phyloP scores from a whole-genome alignment of 352 stramenopile genomes.

The Globisporangium apiculatum region DNA sequence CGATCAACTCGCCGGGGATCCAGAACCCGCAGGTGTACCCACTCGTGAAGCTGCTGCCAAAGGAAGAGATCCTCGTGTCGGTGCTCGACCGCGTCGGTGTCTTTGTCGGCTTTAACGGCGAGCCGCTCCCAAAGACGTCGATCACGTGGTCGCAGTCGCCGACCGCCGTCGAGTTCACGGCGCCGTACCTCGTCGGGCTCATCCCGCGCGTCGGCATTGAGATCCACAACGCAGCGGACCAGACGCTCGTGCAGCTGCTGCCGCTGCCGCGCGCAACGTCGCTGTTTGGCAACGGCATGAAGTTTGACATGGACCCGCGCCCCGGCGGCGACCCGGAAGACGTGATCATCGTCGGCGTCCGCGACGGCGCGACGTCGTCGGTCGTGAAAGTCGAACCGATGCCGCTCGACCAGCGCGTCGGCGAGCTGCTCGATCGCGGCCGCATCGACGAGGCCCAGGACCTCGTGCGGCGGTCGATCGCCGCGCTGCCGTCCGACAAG shows the following conservation, averaged over 20 bases:
- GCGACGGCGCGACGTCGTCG: constrained; percentile 61
- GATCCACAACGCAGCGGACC: constrained; percentile 70
- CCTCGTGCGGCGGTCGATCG: constrained; percentile 78
- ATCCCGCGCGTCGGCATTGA: constrained; percentile 74
- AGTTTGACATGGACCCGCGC: constrained; percentile 85
- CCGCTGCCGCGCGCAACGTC: constrained; percentile 49
- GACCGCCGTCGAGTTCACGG: constrained; percentile 65
- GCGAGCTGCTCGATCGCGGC: constrained; percentile 75
- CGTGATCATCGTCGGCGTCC: constrained; percentile 66
- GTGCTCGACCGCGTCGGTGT: constrained; percentile 82
- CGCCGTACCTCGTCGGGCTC: constrained; percentile 70
- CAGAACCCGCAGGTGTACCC: constrained; percentile 61
- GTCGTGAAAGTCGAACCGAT: constrained; percentile 85
- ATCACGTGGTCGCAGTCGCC: constrained; percentile 79
- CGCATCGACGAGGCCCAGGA: constrained; percentile 82
- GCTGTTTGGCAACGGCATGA: constrained; percentile 89
- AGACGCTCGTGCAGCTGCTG: constrained; percentile 70
- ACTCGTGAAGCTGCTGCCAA: constrained; percentile 74
- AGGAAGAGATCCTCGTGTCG: constrained; percentile 77
- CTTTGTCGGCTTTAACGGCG: constrained; percentile 73
- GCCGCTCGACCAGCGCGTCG: constrained; percentile 79
- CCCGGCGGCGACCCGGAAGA: constrained; percentile 69
- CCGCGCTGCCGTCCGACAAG: constrained; percentile 65
- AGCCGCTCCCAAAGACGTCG: constrained; percentile 75
- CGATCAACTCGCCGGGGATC: constrained; percentile 66